These are phyloP conservation scores for Ophiostoma sp. DNA, from an alignment of 2,329 filamentous ascomycete genomes.

Conservation along the genomic window DNA sequence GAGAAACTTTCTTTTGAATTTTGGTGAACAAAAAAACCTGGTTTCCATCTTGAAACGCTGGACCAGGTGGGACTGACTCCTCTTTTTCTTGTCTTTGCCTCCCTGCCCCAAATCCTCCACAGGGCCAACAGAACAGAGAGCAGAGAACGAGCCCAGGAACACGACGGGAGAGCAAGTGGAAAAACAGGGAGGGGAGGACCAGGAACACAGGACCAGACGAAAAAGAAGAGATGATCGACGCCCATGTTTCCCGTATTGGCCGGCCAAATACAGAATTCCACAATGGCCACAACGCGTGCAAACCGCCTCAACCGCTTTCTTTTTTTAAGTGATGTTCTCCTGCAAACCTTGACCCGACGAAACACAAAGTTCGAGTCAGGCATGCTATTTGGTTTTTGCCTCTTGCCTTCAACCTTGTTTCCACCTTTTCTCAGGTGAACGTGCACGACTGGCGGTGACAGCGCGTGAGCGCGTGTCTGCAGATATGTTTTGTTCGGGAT, in stretches of 20 bases:
- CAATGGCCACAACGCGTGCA: not conserved
- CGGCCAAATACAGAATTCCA: not conserved
- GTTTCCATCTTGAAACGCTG: slow-evolving; percentile 18
- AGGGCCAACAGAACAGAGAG: not conserved
- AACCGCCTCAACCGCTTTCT: not conserved
- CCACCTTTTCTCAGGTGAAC: not conserved
- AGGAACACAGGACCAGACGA: not conserved
- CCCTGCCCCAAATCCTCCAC: not conserved
- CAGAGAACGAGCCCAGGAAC: not conserved
- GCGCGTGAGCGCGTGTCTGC: not conserved
- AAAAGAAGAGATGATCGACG: not conserved
- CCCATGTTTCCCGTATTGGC: not conserved
- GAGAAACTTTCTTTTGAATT: not conserved
- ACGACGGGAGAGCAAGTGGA: not conserved
- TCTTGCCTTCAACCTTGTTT: not conserved
- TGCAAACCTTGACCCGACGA: not conserved
- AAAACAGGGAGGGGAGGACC: not conserved
- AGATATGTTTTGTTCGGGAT: too few relatives aligned
- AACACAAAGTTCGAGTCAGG: not conserved
- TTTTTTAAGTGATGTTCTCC: too few relatives aligned
- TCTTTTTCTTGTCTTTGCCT: slow-evolving; percentile 10
- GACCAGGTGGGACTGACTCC: not conserved
- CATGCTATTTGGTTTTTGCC: not conserved
- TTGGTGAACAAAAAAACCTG: slow-evolving; percentile 7
- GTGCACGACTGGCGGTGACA: not conserved